Base-by-base conservation (phyloP, 1,284 basidiomycete species). In the Coniophora puteana region DNA sequence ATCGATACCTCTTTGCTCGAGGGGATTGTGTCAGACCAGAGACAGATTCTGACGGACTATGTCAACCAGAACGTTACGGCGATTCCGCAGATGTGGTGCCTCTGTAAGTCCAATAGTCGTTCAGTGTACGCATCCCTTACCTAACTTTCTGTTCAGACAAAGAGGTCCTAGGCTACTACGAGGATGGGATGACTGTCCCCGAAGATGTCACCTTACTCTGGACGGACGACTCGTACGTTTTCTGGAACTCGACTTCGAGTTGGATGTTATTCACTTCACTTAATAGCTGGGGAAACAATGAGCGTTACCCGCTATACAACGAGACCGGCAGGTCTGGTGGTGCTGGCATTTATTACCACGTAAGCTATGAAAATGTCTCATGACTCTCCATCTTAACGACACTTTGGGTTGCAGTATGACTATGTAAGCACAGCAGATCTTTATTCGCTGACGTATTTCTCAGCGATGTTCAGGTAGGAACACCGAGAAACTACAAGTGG, bases 341-440 rank as follows among this genome's bases (percentile, higher is more conserved):
- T 25, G 77, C 79, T 21, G 81, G 80, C 30, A 74, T 85, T 2
- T 85, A 85, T 54, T 85, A 83, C 54, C 81, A 83, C 51, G 77
- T 78, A 48, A 47, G 71, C 57, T n/a, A 18, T 18, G 8, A 31
- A 6, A 16, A 8, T 18, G 6, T 8, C 6, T 14, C 20, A 14
- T 18, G 14, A 31, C 20, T 31, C n/a, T n/a, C 14, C 29, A 31
- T 31, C 14, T 14, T 31, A 14, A 31, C 29, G 6, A n/a, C n/a
- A n/a, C 20, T 14, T 7, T 31, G 7, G 6, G 14, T 31, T n/a
- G n/a, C 29, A 31, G 29, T 57, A 74, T 40, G 74, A 76, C 53
- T 74, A 71, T 53, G 72, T 72, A 45, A 38, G 62, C 40, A 10
- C 14, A 21, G 4, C 28, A 35, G 18, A 16, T 20, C n/a, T 18